These are phyloP conservation scores for Pilaira anomala DNA, from an alignment of 192 early-diverging fungal species.

Conservation along the genomic window DNA sequence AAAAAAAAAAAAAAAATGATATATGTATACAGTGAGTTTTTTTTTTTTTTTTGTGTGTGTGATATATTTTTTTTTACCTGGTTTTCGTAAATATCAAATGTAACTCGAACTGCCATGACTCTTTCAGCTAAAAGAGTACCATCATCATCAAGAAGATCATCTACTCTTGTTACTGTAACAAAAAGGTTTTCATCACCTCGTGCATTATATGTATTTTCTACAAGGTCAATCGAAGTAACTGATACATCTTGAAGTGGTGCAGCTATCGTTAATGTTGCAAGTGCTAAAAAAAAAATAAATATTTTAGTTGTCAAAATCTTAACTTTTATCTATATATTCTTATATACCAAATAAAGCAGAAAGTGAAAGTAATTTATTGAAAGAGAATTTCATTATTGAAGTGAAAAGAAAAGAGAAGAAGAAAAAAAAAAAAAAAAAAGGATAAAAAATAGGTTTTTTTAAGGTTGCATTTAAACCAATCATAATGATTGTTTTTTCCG, in stretches of 20 bases:
- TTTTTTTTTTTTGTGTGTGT: too few relatives aligned
- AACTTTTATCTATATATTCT: neutral
- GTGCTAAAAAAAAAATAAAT: conserved; percentile 2
- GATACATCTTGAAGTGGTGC: conserved; percentile 39
- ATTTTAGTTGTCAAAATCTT: conserved; percentile 1
- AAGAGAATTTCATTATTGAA: conserved; percentile 10
- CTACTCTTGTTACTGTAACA: conserved; percentile 54
- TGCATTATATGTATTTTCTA: conserved; percentile 12
- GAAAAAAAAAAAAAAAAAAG: conserved; percentile 8
- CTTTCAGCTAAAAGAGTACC: conserved; percentile 55
- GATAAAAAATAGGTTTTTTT: neutral
- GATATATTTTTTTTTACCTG: conserved; percentile 36
- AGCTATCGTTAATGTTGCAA: conserved; percentile 18
- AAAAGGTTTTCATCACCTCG: conserved; percentile 44
- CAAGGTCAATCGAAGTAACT: conserved; percentile 33
- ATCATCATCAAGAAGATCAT: conserved; percentile 56
- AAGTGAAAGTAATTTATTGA: conserved; percentile 13
- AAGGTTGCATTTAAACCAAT: neutral
- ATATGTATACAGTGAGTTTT: too few relatives aligned
- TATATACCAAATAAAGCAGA: neutral
- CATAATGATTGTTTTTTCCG: too few relatives aligned
- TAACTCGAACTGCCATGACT: conserved; percentile 53
- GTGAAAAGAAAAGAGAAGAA: neutral
- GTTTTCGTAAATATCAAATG: conserved; percentile 52
- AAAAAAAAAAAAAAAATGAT: conserved; percentile 1